Percentiles rank a stretch among this genome's conserved stretches.
These are phyloP conservation scores for Serendipita sp. DNA, from an alignment of 768 basidiomycete genomes.

Conservation along the genomic window DNA sequence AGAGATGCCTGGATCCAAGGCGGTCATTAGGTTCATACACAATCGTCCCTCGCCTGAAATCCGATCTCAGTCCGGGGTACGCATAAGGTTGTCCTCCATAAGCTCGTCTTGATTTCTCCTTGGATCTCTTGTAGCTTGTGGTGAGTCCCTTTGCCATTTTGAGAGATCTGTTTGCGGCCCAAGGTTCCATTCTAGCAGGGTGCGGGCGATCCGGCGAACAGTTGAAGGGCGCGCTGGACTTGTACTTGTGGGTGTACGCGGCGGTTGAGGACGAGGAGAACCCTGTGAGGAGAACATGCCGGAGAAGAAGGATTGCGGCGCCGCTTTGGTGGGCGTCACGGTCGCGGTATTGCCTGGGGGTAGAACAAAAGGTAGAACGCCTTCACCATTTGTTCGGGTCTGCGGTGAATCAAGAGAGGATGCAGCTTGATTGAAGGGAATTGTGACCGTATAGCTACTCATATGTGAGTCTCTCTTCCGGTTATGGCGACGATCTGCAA, in stretches of 20 bases:
- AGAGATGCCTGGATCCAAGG: background rate
- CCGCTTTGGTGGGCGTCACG: background rate
- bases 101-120: background rate
- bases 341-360: background rate
- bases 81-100: background rate
- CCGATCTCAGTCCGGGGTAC: background rate
- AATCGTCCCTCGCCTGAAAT: background rate
- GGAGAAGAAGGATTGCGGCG: background rate
- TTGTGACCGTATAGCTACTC: background rate
- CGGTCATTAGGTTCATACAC: background rate
- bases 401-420: background rate
- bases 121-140: background rate
- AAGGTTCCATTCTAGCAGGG: background rate
- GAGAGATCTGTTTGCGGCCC: conserved; percentile 1
- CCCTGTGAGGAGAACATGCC: background rate
- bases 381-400: background rate
- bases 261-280: background rate
- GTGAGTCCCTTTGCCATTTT: conserved; percentile 2
- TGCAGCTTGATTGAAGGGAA: background rate
- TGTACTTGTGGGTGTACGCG: background rate
- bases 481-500: background rate
- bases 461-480: background rate
- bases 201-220: background rate
- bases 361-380: background rate
- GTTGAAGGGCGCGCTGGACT: conserved; percentile 2